phyloP scores from a whole-genome alignment of 495 filamentous ascomycete genomes.

The Daldinia grandis region DNA sequence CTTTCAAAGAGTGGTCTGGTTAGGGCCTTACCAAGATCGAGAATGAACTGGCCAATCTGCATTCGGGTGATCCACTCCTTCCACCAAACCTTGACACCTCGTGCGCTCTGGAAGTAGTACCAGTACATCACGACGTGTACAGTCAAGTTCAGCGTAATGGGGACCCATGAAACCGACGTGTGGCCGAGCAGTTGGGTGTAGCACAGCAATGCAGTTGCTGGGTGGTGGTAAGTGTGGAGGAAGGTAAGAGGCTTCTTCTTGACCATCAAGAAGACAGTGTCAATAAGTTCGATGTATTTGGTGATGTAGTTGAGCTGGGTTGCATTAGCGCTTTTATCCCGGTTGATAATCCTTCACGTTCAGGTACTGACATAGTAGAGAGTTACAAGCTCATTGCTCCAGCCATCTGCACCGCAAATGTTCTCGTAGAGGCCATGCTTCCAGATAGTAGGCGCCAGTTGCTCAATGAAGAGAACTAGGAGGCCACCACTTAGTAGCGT shows the following conservation, averaged over 20 bases:
- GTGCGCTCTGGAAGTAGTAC: slow-evolving; percentile 79
- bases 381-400: slow-evolving; percentile 75
- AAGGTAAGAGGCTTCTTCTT: slow-evolving; percentile 89
- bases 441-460: slow-evolving; percentile 71
- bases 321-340: slow-evolving; percentile 41
- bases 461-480: slow-evolving; percentile 74
- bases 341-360: background rate
- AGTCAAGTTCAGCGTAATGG: slow-evolving; percentile 75
- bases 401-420: slow-evolving; percentile 75
- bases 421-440: slow-evolving; percentile 72
- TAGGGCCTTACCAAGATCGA: slow-evolving; percentile 70
- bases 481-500: slow-evolving; percentile 72
- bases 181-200: slow-evolving; percentile 80
- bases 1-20: background rate
- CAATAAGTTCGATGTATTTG: slow-evolving; percentile 80
- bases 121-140: slow-evolving; percentile 75
- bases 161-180: slow-evolving; percentile 80
- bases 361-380: slow-evolving; percentile 75
- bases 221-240: slow-evolving; percentile 85
- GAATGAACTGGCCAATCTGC: slow-evolving; percentile 80
- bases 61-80: slow-evolving; percentile 88
- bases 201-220: slow-evolving; percentile 81
- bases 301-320: slow-evolving; percentile 79
- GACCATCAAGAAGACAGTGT: slow-evolving; percentile 80
- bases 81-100: slow-evolving; percentile 83